A percentile compares a stretch with the other conserved stretches of the same genome.
These are phyloP conservation scores for Xylaria sp. DNA, from an alignment of 2,329 filamentous ascomycete genomes.

Conservation along the genomic window DNA sequence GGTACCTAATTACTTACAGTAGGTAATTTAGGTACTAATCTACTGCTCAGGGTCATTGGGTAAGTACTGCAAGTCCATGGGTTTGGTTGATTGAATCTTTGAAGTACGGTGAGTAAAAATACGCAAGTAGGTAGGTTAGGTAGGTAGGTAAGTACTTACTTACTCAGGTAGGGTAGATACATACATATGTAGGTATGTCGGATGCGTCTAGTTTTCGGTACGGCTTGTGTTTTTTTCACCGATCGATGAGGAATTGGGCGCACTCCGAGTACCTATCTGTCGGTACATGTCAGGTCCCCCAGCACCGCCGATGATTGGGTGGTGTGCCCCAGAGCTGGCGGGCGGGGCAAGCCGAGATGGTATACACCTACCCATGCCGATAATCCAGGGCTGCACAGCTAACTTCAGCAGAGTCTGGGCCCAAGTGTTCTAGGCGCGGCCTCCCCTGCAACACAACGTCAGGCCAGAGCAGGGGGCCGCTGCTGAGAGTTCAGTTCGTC, in stretches of 20 bases:
- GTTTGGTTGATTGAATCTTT: no score
- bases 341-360: conserved; percentile 10
- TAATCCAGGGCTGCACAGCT: conserved; percentile 31
- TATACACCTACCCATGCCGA: conserved; percentile 10
- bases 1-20: no score
- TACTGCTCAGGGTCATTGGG: no score
- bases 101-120: no score
- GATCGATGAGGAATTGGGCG: background rate
- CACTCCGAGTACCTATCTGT: background rate
- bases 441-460: conserved; percentile 32
- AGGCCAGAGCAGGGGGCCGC: conserved; percentile 6
- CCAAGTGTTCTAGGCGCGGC: conserved; percentile 31
- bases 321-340: conserved; percentile 21
- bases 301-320: conserved; percentile 6
- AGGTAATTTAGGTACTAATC: no score
- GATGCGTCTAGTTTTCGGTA: background rate
- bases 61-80: no score
- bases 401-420: conserved; percentile 35
- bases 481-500: conserved; percentile 23
- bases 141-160: no score
- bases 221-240: background rate
- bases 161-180: no score
- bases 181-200: conserved; percentile 3
- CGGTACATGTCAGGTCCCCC: background rate
- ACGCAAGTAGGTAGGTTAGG: no score